phyloP scores from a whole-genome alignment of 2,329 filamentous ascomycete species.

The Diplodia scrobiculata region DNA sequence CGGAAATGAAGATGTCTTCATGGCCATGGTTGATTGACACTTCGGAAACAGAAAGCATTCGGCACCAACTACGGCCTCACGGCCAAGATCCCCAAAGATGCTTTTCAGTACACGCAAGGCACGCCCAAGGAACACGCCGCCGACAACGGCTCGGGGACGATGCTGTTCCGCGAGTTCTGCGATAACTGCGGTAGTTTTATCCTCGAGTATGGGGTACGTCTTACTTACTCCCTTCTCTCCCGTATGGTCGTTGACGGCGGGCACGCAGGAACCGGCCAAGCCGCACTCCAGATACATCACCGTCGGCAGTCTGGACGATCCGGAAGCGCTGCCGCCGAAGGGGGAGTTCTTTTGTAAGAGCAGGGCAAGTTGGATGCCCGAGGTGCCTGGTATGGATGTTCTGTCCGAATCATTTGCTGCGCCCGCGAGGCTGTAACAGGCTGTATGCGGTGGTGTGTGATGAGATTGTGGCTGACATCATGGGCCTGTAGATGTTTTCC shows the following conservation, averaged over 20 bases:
- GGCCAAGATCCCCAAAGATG: slow-evolving; percentile 52
- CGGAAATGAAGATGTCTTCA: not conserved
- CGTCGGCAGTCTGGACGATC: slow-evolving; percentile 36
- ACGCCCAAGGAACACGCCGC: slow-evolving; percentile 48
- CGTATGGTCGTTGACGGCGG: not conserved
- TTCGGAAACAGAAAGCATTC: slow-evolving; percentile 51
- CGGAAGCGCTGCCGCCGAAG: slow-evolving; percentile 42
- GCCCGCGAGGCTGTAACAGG: slow-evolving; percentile 5
- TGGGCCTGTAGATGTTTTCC: slow-evolving; percentile 25
- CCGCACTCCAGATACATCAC: slow-evolving; percentile 35
- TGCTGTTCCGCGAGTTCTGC: slow-evolving; percentile 57
- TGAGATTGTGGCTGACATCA: not conserved
- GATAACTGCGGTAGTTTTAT: slow-evolving; percentile 55
- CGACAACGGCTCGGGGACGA: slow-evolving; percentile 49
- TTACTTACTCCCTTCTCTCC: not conserved
- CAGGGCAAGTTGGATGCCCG: slow-evolving; percentile 35
- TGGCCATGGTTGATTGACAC: not conserved
- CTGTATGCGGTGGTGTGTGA: not conserved
- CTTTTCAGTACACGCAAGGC: slow-evolving; percentile 46
- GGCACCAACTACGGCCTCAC: slow-evolving; percentile 57
- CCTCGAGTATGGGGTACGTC: slow-evolving; percentile 52
- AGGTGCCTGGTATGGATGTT: slow-evolving; percentile 33
- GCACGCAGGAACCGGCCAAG: slow-evolving; percentile 33
- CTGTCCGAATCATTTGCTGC: not conserved
- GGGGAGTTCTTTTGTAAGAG: slow-evolving; percentile 74